Evolutionary conservation across 768 basidiomycete species (phyloP).

Genomic region (Leccinum boreale): DNA sequence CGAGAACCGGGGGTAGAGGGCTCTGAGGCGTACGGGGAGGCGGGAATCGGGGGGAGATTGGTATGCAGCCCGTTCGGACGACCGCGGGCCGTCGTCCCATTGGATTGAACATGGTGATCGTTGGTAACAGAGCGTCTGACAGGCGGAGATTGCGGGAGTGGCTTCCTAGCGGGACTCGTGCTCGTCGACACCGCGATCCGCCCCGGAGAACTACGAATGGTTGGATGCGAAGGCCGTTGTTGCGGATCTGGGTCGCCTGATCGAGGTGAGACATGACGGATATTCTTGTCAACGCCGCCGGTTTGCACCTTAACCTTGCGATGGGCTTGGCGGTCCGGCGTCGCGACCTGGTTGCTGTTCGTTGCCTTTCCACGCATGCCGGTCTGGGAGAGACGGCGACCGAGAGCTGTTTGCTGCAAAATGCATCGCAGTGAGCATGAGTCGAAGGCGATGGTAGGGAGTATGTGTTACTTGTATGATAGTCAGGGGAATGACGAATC

Average conservation of each 20-base stretch:
- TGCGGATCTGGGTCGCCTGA: constrained; percentile 25
- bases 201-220: constrained; percentile 33
- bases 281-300: constrained; percentile 32
- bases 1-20: constrained; percentile 55
- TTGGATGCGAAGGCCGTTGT: constrained; percentile 31
- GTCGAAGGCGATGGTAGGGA: background rate
- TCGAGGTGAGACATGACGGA: constrained; percentile 30
- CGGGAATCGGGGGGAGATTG: constrained; percentile 61
- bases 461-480: constrained; percentile 69
- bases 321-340: constrained; percentile 30
- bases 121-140: constrained; percentile 33
- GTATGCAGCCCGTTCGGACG: constrained; percentile 32
- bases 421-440: constrained; percentile 5
- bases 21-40: constrained; percentile 66
- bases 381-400: constrained; percentile 63
- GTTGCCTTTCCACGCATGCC: constrained; percentile 32
- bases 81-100: constrained; percentile 26
- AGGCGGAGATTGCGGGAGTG: constrained; percentile 20
- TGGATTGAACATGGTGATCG: constrained; percentile 25
- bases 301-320: constrained; percentile 39
- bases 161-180: constrained; percentile 27
- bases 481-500: constrained; percentile 88
- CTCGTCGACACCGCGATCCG: constrained; percentile 23
- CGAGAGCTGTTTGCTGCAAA: constrained; percentile 64
- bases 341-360: constrained; percentile 10